Evolutionary conservation across 2,329 filamentous ascomycete species (phyloP).

Genomic region (Colletotrichum salicis): DNA sequence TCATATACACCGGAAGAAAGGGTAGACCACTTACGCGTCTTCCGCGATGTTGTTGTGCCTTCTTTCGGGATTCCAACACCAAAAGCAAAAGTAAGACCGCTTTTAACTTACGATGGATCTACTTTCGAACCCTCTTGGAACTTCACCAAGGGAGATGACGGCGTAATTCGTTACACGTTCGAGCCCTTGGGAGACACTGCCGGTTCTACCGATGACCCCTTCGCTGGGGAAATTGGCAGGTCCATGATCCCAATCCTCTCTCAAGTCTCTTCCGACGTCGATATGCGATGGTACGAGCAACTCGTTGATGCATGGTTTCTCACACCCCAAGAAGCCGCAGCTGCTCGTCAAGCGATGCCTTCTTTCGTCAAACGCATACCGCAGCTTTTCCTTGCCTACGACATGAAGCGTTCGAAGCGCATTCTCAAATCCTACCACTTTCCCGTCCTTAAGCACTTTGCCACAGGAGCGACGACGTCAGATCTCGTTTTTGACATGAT

Average conservation of each 20-base stretch:
- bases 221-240: constrained; percentile 12
- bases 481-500: constrained; percentile 38
- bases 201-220: constrained; percentile 19
- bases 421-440: constrained; percentile 40
- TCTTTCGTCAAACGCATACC: constrained; percentile 31
- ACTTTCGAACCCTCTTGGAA: constrained; percentile 29
- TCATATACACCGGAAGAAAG: constrained; percentile 25
- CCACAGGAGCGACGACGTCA: constrained; percentile 34
- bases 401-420: constrained; percentile 37
- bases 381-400: constrained; percentile 39
- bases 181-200: constrained; percentile 23
- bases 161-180: constrained; percentile 22
- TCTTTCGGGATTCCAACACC: constrained; percentile 24
- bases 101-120: constrained; percentile 28
- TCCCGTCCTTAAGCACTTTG: constrained; percentile 39
- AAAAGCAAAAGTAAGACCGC: constrained; percentile 12
- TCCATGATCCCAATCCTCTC: constrained; percentile 22
- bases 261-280: constrained; percentile 18
- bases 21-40: constrained; percentile 29
- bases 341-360: constrained; percentile 10
- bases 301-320: constrained; percentile 19
- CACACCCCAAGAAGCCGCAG: constrained; percentile 9
- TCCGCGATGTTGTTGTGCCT: constrained; percentile 31
- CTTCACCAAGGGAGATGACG: constrained; percentile 20
- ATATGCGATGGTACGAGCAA: constrained; percentile 31